Evolutionary conservation across 2,329 filamentous ascomycete species (phyloP).

Genomic region (Hymenoscyphus salicellus): DNA sequence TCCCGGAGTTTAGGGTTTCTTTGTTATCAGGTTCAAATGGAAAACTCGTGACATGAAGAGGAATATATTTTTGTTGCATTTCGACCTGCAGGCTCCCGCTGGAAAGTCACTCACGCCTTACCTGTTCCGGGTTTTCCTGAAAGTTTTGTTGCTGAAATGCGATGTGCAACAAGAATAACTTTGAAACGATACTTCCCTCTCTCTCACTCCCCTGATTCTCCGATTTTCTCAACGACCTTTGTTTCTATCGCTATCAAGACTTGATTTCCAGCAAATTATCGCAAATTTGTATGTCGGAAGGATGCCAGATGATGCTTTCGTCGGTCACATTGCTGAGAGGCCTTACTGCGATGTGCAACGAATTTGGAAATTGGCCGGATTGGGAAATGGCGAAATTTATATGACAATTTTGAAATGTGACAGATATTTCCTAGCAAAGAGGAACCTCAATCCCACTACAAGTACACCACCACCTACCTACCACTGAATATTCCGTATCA

Average conservation of each 20-base stretch:
- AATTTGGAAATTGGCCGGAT: background rate
- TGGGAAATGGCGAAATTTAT: background rate
- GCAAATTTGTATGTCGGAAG: background rate
- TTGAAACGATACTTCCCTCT: background rate
- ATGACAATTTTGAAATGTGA: background rate
- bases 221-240: background rate
- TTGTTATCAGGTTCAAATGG: background rate
- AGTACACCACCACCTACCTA: too few relatives aligned
- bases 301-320: background rate
- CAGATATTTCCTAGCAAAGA: background rate
- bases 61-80: background rate
- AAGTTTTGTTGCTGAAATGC: background rate
- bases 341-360: conserved; percentile 1
- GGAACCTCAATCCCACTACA: too few relatives aligned
- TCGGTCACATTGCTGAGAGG: background rate
- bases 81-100: background rate
- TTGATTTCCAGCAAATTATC: too few relatives aligned
- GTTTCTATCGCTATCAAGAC: too few relatives aligned
- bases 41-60: background rate
- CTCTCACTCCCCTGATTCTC: background rate
- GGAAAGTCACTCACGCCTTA: background rate
- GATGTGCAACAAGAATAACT: conserved; percentile 1
- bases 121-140: background rate
- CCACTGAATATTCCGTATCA: background rate
- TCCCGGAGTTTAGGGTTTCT: background rate